Evolutionary conservation across 2,329 filamentous ascomycete species (phyloP).

Genomic region (Colletotrichum sp.): DNA sequence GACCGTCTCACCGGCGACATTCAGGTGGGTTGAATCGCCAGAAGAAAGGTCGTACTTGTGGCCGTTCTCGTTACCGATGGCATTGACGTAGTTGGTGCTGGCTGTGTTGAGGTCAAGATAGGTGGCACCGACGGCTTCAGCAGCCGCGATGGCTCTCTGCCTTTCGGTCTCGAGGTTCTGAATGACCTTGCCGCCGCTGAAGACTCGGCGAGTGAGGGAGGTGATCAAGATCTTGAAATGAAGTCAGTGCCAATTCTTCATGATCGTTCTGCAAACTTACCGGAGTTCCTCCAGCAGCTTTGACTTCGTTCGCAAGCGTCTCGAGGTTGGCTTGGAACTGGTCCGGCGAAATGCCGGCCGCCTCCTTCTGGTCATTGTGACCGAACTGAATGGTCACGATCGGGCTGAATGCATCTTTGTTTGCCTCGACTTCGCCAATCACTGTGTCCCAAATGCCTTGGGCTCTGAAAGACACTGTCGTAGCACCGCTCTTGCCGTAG

Average conservation of each 20-base stretch:
- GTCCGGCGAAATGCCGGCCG: conserved; percentile 47
- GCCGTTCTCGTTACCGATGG: conserved; percentile 52
- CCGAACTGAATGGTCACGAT: conserved; percentile 54
- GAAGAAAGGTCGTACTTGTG: conserved; percentile 50
- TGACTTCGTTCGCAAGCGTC: conserved; percentile 48
- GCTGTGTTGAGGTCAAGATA: conserved; percentile 57
- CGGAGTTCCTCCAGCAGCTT: conserved; percentile 47
- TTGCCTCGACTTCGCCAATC: conserved; percentile 44
- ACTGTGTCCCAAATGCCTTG: conserved; percentile 59
- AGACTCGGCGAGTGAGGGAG: conserved; percentile 57
- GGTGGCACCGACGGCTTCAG: conserved; percentile 37
- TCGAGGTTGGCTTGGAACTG: conserved; percentile 58
- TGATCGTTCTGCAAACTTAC: conserved; percentile 23
- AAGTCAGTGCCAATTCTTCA: conserved; percentile 30
- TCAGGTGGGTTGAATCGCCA: conserved; percentile 63
- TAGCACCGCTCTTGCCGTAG: conserved; percentile 60
- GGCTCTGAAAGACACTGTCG: conserved; percentile 58
- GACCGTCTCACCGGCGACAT: conserved; percentile 55
- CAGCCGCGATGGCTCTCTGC: conserved; percentile 52
- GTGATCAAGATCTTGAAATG: conserved; percentile 46
- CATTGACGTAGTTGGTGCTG: conserved; percentile 55
- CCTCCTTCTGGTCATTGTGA: conserved; percentile 65
- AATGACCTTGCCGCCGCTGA: conserved; percentile 47
- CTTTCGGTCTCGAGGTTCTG: conserved; percentile 54
- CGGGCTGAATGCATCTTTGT: conserved; percentile 31